Conservation (phyloP, 2,329 filamentous ascomycete genomes). For the Penicillium corylophilum region DNA sequence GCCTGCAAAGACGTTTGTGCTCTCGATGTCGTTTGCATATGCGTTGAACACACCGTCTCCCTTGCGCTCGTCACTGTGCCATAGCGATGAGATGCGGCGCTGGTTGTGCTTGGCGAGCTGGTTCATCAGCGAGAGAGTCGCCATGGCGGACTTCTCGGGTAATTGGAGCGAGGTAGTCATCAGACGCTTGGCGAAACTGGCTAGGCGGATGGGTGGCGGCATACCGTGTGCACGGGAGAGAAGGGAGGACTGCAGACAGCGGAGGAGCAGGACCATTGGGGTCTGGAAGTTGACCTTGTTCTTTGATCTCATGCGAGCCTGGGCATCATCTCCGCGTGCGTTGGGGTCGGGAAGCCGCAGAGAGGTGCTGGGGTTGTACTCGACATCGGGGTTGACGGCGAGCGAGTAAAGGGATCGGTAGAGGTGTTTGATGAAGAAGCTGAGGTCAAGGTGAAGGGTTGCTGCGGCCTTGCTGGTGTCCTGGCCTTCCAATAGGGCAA, state of each 20-base stretch:
- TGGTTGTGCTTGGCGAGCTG: slow-evolving; percentile 79
- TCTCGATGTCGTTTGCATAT: slow-evolving; percentile 70
- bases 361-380: slow-evolving; percentile 70
- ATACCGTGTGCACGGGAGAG: slow-evolving; percentile 72
- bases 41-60: slow-evolving; percentile 86
- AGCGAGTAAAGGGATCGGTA: slow-evolving; percentile 81
- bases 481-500: slow-evolving; percentile 92
- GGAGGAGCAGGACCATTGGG: slow-evolving; percentile 85
- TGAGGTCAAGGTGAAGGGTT: slow-evolving; percentile 82
- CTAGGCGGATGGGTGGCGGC: slow-evolving; percentile 79
- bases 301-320: slow-evolving; percentile 42
- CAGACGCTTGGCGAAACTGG: slow-evolving; percentile 89
- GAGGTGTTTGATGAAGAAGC: slow-evolving; percentile 92
- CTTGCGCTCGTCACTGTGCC: slow-evolving; percentile 90
- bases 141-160: slow-evolving; percentile 84
- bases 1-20: slow-evolving; percentile 83
- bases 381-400: slow-evolving; percentile 79
- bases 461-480: slow-evolving; percentile 82
- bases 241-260: slow-evolving; percentile 78
- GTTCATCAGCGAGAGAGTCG: slow-evolving; percentile 72
- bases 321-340: slow-evolving; percentile 36
- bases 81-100: slow-evolving; percentile 78
- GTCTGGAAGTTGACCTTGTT: slow-evolving; percentile 92
- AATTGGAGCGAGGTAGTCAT: slow-evolving; percentile 78
- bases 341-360: slow-evolving; percentile 69